A percentile compares a stretch with the other conserved stretches of the same genome.
Conservation (phyloP, 306 rosid genomes). For the Trifolium fragiferum region DNA sequence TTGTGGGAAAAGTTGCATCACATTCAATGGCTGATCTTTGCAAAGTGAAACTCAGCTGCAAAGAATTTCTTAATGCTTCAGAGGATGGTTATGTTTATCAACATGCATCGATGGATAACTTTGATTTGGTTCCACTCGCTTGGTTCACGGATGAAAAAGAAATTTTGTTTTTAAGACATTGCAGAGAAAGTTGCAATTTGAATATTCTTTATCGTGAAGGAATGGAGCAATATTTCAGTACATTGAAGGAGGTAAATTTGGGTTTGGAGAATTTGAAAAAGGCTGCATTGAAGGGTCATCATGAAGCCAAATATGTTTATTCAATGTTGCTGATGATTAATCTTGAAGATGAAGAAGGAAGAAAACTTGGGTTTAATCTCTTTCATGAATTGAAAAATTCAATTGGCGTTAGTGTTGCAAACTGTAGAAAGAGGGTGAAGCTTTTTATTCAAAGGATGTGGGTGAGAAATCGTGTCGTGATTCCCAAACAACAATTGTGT, state of each 20-base stretch:
- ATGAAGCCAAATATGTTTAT: slow-evolving; percentile 49
- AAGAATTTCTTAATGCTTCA: slow-evolving; percentile 35
- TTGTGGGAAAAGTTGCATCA: slow-evolving; percentile 46
- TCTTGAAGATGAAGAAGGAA: background rate
- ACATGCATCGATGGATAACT: slow-evolving; percentile 35
- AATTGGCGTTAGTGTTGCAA: background rate
- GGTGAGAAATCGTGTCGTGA: slow-evolving; percentile 31
- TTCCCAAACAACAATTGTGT: background rate
- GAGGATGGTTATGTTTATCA: slow-evolving; percentile 43
- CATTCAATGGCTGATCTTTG: slow-evolving; percentile 40
- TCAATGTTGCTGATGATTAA: slow-evolving; percentile 44
- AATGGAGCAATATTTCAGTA: slow-evolving; percentile 44
- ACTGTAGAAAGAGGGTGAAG: slow-evolving; percentile 43
- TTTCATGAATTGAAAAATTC: slow-evolving; percentile 27
- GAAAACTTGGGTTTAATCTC: slow-evolving; percentile 35
- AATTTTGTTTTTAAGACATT: slow-evolving; percentile 30
- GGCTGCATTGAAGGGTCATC: slow-evolving; percentile 44
- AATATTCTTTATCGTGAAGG: slow-evolving; percentile 51
- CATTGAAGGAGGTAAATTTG: background rate
- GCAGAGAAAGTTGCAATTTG: slow-evolving; percentile 42
- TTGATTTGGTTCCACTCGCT: slow-evolving; percentile 36
- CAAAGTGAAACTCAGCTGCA: slow-evolving; percentile 41
- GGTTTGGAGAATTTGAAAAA: slow-evolving; percentile 43
- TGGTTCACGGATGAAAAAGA: slow-evolving; percentile 34
- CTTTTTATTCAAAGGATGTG: slow-evolving; percentile 43